Evolutionary conservation across 345 rosid species (phyloP).

Genomic region (Gossypium rotundifolium): DNA sequence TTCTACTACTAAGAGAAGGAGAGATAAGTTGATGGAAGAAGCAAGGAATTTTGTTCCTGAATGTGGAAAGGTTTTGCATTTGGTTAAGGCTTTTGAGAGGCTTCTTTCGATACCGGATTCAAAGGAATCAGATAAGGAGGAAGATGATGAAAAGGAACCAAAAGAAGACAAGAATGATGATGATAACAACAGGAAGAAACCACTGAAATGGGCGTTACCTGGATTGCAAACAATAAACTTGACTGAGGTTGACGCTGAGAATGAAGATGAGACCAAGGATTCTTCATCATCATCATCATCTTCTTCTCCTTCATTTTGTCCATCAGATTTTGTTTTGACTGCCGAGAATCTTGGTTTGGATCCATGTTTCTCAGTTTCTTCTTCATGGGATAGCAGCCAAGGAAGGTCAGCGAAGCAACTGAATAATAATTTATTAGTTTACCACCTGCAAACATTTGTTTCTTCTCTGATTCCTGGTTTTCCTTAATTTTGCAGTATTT

Average conservation of each 20-base stretch:
- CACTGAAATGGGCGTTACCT: constrained; percentile 69
- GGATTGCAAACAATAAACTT: constrained; percentile 51
- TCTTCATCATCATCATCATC: constrained; percentile 3
- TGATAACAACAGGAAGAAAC: constrained; percentile 28
- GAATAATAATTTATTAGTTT: background rate
- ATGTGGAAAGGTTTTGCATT: constrained; percentile 67
- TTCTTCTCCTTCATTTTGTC: constrained; percentile 29
- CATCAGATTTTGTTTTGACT: constrained; percentile 44
- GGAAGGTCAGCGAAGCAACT: constrained; percentile 39
- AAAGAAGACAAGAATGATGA: constrained; percentile 11
- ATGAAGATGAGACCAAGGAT: background rate
- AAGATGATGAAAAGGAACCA: constrained; percentile 26
- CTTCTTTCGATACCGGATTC: constrained; percentile 37
- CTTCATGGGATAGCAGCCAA: constrained; percentile 52
- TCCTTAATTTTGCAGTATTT: constrained; percentile 30
- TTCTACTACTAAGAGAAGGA: constrained; percentile 68
- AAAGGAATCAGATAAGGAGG: constrained; percentile 26
- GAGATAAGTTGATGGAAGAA: constrained; percentile 64
- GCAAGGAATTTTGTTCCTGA: constrained; percentile 64
- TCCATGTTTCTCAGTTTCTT: constrained; percentile 40
- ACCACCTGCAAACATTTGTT: background rate
- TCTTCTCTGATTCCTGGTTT: constrained; percentile 2
- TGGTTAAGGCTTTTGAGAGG: constrained; percentile 79
- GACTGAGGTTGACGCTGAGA: constrained; percentile 17
- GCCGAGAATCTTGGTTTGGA: constrained; percentile 56